phyloP scores from a whole-genome alignment of 1,284 basidiomycete genomes.

The Apiotrichum gracile region DNA sequence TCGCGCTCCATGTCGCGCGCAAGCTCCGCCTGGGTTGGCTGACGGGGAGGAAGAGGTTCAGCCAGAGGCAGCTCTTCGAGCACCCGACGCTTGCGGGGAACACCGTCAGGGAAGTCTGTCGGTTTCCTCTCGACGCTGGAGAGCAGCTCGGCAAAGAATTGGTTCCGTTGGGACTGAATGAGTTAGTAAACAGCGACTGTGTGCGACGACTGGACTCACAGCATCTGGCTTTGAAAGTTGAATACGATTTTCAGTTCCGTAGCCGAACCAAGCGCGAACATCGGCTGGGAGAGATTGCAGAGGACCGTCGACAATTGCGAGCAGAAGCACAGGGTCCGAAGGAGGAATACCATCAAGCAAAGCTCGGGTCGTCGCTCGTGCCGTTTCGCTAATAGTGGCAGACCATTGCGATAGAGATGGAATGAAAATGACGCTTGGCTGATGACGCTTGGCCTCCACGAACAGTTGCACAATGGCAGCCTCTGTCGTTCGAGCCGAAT shows the following conservation, averaged over 20 bases:
- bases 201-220: neutral
- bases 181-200: neutral
- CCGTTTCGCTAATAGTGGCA: conserved; percentile 72
- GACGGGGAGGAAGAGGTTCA: conserved; percentile 77
- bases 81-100: conserved; percentile 74
- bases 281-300: conserved; percentile 69
- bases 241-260: conserved; percentile 66
- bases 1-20: conserved; percentile 79
- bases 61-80: conserved; percentile 83
- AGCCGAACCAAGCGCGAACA: conserved; percentile 87
- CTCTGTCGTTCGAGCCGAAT: conserved; percentile 86
- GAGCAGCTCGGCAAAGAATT: conserved; percentile 72
- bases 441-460: conserved; percentile 93
- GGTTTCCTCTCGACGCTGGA: conserved; percentile 68
- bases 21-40: conserved; percentile 76
- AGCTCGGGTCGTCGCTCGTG: conserved; percentile 76
- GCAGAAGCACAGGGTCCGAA: conserved; percentile 83
- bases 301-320: conserved; percentile 78
- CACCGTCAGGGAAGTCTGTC: conserved; percentile 83
- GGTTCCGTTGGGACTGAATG: conserved; percentile 55
- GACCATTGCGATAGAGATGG: conserved; percentile 86
- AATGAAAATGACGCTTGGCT: conserved; percentile 92
- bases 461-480: conserved; percentile 94
- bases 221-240: conserved; percentile 54
- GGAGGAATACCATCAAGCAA: conserved; percentile 86